Evolutionary conservation across 805 yeast species (phyloP).

Genomic region (Candida maltosa): DNA sequence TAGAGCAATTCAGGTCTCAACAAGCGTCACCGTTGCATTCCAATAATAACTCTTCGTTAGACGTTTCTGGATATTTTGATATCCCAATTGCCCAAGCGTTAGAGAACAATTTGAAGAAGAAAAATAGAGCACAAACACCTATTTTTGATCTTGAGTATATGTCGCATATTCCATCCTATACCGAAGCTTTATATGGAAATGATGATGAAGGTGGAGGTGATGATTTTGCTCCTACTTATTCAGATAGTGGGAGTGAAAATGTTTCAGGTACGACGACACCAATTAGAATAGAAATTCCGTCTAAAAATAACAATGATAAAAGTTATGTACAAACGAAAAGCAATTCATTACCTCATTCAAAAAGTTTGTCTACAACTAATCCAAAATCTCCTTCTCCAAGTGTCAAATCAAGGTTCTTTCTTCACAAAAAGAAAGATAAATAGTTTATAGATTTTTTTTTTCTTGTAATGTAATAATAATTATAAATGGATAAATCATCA

Average conservation of each 20-base stretch:
- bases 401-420: no score
- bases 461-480: no score
- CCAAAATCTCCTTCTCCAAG: no score
- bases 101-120: slow-evolving; percentile 2
- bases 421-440: no score
- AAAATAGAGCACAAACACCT: slow-evolving; percentile 1
- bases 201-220: slow-evolving; percentile 15
- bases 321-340: slow-evolving; percentile 6
- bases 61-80: slow-evolving; percentile 7
- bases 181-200: slow-evolving; percentile 37
- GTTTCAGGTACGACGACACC: slow-evolving; percentile 2
- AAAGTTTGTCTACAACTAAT: no score
- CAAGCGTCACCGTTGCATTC: slow-evolving; percentile 8
- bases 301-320: slow-evolving; percentile 1
- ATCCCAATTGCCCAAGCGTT: slow-evolving; percentile 5
- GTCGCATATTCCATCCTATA: slow-evolving; percentile 36
- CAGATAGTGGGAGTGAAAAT: slow-evolving; percentile 1
- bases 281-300: slow-evolving; percentile 1
- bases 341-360: slow-evolving; percentile 7
- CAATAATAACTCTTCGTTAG: slow-evolving; percentile 7
- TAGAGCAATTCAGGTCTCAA: slow-evolving; percentile 27
- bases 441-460: no score
- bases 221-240: slow-evolving; percentile 9
- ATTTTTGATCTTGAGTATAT: slow-evolving; percentile 21
- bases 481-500: no score